Conservation (phyloP, 129 eudicot species). For the Logfia minima region DNA sequence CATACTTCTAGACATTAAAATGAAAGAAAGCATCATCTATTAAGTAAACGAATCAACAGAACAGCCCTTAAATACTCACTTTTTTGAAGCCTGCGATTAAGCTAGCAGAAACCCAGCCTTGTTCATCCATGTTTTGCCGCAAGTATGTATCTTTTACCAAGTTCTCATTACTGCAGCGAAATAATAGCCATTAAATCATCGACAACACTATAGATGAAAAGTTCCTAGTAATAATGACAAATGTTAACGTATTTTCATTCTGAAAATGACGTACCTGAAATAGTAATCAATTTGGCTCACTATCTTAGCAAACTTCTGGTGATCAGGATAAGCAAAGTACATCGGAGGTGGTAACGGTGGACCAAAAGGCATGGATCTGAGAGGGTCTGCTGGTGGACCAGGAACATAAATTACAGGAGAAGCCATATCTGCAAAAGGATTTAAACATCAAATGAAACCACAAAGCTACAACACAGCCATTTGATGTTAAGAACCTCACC, state of each 20-base stretch:
- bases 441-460: slow-evolving; percentile 20
- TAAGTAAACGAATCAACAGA: not conserved
- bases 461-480: slow-evolving; percentile 11
- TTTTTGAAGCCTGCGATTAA: slow-evolving; percentile 75
- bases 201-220: slow-evolving; percentile 10
- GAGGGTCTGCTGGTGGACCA: slow-evolving; percentile 44
- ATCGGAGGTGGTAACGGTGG: slow-evolving; percentile 47
- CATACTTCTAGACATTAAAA: not conserved
- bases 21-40: not conserved
- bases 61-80: slow-evolving; percentile 44
- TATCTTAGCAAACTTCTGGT: slow-evolving; percentile 52
- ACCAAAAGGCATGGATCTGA: slow-evolving; percentile 54
- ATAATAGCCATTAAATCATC: slow-evolving; percentile 14
- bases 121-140: slow-evolving; percentile 77
- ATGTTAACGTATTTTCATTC: not conserved
- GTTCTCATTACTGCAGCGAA: slow-evolving; percentile 70
- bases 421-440: slow-evolving; percentile 48
- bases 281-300: slow-evolving; percentile 80
- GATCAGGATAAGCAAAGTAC: slow-evolving; percentile 52
- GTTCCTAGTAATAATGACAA: slow-evolving; percentile 1
- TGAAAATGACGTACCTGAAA: slow-evolving; percentile 57
- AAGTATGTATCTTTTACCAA: slow-evolving; percentile 69
- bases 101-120: slow-evolving; percentile 86
- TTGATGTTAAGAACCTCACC: slow-evolving; percentile 43
- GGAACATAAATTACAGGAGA: slow-evolving; percentile 45